phyloP scores from a whole-genome alignment of 1,284 basidiomycete genomes.

The Entoloma clypeatum region DNA sequence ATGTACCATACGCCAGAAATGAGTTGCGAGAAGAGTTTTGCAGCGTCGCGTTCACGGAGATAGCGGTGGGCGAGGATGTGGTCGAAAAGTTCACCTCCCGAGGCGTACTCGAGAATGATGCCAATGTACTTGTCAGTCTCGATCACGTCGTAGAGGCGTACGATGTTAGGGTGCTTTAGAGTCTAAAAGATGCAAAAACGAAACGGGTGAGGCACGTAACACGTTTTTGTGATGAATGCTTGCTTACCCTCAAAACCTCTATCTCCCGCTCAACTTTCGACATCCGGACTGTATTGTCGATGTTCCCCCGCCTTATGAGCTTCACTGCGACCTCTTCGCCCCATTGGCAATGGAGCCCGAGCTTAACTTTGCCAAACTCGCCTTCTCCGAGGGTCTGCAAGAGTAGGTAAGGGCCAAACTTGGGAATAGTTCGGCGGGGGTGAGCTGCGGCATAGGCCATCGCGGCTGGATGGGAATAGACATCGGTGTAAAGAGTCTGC shows the following conservation, averaged over 20 bases:
- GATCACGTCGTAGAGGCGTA: constrained; percentile 97
- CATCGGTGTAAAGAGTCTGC: constrained; percentile 54
- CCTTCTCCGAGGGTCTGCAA: constrained; percentile 96
- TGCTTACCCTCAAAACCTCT: constrained; percentile 86
- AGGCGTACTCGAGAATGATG: constrained; percentile 98
- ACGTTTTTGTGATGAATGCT: too few species aligned
- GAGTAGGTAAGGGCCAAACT: constrained; percentile 93
- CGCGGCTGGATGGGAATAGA: constrained; percentile 83
- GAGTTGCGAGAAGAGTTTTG: constrained; percentile 96
- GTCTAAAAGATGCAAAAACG: constrained; percentile 44
- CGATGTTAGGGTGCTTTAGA: constrained; percentile 97
- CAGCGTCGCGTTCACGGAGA: constrained; percentile 92
- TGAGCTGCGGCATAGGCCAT: constrained; percentile 82
- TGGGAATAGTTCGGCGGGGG: constrained; percentile 82
- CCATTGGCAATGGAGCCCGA: constrained; percentile 92
- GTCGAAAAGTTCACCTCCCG: constrained; percentile 97
- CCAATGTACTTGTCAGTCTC: constrained; percentile 99
- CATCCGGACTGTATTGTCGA: constrained; percentile 85
- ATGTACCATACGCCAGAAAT: constrained; percentile 99
- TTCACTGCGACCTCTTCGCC: constrained; percentile 99
- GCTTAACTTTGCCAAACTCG: constrained; percentile 99
- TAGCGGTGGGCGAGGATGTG: constrained; percentile 98
- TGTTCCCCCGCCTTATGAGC: constrained; percentile 90
- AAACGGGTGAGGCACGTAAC: too few species aligned
- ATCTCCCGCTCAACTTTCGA: constrained; percentile 98